A percentile compares a stretch with the other conserved stretches of the same genome.
These are phyloP conservation scores for Hypomontagnella monticulosa DNA, from an alignment of 495 filamentous ascomycete genomes.

Conservation along the genomic window DNA sequence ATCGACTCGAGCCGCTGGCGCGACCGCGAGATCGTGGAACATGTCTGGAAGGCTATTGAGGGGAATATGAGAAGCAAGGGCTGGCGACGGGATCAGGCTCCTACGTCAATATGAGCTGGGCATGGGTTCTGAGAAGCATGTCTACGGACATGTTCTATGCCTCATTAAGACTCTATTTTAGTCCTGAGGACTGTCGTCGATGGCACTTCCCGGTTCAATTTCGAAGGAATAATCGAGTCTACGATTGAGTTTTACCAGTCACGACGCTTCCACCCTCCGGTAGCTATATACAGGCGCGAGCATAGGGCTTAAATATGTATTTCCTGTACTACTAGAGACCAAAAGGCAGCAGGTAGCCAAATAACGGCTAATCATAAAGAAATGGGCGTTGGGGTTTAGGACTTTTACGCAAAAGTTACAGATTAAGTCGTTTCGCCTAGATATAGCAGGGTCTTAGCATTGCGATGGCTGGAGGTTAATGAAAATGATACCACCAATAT, in stretches of 20 bases:
- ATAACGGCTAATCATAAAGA: conserved; percentile 4
- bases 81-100: conserved; percentile 76
- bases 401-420: conserved; percentile 2
- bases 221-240: background rate
- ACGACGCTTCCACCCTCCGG: no score
- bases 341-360: background rate
- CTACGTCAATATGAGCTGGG: conserved; percentile 55
- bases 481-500: conserved; percentile 28
- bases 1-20: conserved; percentile 77
- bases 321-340: conserved; percentile 23
- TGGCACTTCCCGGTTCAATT: background rate
- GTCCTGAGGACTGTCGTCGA: background rate
- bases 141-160: background rate
- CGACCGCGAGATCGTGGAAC: conserved; percentile 92
- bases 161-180: background rate
- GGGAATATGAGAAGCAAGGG: conserved; percentile 85
- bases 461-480: conserved; percentile 13
- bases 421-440: conserved; percentile 9
- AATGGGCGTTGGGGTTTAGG: conserved; percentile 19
- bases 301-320: background rate
- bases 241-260: background rate
- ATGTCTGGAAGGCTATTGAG: conserved; percentile 91
- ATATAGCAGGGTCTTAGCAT: conserved; percentile 21
- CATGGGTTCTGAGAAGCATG: background rate
- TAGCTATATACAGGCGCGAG: background rate